Evolutionary conservation across 2,329 filamentous ascomycete genomes (phyloP).

Genomic region (Delphinella strobiligena): DNA sequence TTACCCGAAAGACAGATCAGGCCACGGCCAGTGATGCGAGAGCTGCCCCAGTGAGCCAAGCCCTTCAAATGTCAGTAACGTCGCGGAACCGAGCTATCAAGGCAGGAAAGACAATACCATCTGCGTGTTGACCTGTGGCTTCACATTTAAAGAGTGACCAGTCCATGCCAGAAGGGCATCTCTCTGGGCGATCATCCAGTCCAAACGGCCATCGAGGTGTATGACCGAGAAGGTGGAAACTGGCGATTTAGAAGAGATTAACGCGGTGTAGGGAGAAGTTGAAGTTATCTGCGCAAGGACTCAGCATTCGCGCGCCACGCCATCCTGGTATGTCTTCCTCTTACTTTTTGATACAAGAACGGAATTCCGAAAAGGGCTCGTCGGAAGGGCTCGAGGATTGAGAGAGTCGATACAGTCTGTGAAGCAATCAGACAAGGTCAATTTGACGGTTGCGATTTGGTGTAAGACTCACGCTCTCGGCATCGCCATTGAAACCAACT

Average conservation of each 20-base stretch:
- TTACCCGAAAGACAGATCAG: constrained; percentile 73
- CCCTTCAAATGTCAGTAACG: constrained; percentile 38
- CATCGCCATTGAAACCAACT: constrained; percentile 77
- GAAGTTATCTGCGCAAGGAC: constrained; percentile 58
- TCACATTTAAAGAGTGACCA: constrained; percentile 68
- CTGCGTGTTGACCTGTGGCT: constrained; percentile 60
- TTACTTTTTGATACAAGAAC: constrained; percentile 85
- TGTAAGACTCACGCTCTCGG: constrained; percentile 72
- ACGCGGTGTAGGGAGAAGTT: constrained; percentile 72
- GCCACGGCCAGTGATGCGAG: constrained; percentile 76
- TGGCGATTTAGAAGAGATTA: constrained; percentile 79
- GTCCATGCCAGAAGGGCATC: constrained; percentile 93
- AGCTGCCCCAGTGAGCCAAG: constrained; percentile 82
- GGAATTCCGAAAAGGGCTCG: constrained; percentile 75
- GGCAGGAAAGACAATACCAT: constrained; percentile 37
- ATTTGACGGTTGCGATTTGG: too few species aligned
- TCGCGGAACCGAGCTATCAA: background rate
- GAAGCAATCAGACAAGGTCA: constrained; percentile 3
- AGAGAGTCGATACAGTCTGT: constrained; percentile 79
- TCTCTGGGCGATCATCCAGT: constrained; percentile 87
- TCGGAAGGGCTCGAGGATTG: constrained; percentile 70
- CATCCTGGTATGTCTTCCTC: constrained; percentile 17
- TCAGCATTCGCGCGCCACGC: constrained; percentile 2
- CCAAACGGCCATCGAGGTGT: constrained; percentile 81
- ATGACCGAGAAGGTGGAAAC: constrained; percentile 79